These are phyloP conservation scores for Umbellularia californica DNA, from an alignment of 164 flowering plant genomes.

Conservation along the genomic window DNA sequence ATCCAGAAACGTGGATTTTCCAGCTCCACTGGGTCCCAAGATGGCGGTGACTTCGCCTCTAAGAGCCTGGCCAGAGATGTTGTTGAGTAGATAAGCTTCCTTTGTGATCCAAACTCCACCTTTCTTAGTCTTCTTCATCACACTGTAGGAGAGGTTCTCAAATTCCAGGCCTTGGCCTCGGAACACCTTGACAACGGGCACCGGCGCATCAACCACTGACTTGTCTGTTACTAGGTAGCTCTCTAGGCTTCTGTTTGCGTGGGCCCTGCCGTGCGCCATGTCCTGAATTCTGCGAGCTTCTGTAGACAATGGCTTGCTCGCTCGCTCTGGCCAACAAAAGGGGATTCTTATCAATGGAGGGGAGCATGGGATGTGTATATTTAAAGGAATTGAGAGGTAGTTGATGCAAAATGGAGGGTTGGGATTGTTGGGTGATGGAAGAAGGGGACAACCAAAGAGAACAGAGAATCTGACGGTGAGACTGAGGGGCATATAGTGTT, in stretches of 20 bases:
- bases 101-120: slow-evolving; percentile 65
- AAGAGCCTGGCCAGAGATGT: slow-evolving; percentile 71
- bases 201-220: slow-evolving; percentile 4
- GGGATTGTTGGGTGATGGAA: background rate
- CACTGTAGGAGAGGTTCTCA: slow-evolving; percentile 60
- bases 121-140: slow-evolving; percentile 65
- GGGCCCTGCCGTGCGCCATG: slow-evolving; percentile 7
- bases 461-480: slow-evolving; percentile 15
- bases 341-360: background rate
- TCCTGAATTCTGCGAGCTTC: background rate
- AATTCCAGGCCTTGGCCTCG: slow-evolving; percentile 67
- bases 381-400: background rate
- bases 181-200: slow-evolving; percentile 18
- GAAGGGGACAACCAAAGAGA: slow-evolving; percentile 10
- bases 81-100: slow-evolving; percentile 70
- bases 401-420: background rate
- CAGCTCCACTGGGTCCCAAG: slow-evolving; percentile 85
- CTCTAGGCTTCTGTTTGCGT: slow-evolving; percentile 48
- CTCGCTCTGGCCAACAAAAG: background rate
- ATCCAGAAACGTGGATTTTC: slow-evolving; percentile 79
- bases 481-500: slow-evolving; percentile 5
- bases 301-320: background rate
- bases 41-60: slow-evolving; percentile 75
- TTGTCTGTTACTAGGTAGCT: slow-evolving; percentile 52
- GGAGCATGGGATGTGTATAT: slow-evolving; percentile 4